phyloP scores from a whole-genome alignment of 2,329 filamentous ascomycete genomes.

The Neofusicoccum parvum region DNA sequence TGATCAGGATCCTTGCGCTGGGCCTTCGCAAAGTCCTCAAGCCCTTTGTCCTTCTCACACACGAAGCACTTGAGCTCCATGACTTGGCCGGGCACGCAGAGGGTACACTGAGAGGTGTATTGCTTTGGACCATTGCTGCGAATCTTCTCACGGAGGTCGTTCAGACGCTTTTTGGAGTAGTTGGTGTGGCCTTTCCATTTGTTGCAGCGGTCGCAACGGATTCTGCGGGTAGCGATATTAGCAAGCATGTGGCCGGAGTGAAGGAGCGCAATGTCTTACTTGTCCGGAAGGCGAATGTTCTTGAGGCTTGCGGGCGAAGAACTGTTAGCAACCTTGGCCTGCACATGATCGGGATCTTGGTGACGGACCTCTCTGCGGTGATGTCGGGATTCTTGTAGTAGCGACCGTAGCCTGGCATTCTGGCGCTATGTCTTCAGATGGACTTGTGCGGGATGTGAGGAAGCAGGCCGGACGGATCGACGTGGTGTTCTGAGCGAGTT shows the following conservation, averaged over 20 bases:
- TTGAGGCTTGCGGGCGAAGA: neutral
- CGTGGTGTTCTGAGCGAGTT: neutral
- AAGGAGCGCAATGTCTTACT: neutral
- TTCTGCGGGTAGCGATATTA: constrained; percentile 31
- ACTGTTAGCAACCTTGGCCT: neutral
- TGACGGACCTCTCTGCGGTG: neutral
- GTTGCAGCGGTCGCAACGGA: constrained; percentile 52
- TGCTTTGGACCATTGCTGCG: constrained; percentile 24
- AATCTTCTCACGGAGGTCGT: constrained; percentile 31
- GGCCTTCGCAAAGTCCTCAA: constrained; percentile 53
- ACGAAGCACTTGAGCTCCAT: constrained; percentile 52
- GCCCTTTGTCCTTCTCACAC: constrained; percentile 50
- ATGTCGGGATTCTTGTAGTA: neutral
- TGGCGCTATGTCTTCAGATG: neutral
- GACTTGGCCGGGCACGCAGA: constrained; percentile 47
- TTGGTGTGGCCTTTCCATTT: constrained; percentile 39
- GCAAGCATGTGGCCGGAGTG: neutral
- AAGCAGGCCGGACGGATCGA: neutral
- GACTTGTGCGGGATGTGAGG: too few relatives aligned
- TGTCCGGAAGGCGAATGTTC: constrained; percentile 13
- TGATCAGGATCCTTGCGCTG: constrained; percentile 50
- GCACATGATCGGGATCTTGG: too few relatives aligned
- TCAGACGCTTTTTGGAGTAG: constrained; percentile 54
- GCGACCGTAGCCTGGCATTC: neutral
- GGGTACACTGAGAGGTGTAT: constrained; percentile 41